These are phyloP conservation scores for Plasmodium adleri DNA, from an alignment of 169 alveolate genomes.

Conservation along the genomic window DNA sequence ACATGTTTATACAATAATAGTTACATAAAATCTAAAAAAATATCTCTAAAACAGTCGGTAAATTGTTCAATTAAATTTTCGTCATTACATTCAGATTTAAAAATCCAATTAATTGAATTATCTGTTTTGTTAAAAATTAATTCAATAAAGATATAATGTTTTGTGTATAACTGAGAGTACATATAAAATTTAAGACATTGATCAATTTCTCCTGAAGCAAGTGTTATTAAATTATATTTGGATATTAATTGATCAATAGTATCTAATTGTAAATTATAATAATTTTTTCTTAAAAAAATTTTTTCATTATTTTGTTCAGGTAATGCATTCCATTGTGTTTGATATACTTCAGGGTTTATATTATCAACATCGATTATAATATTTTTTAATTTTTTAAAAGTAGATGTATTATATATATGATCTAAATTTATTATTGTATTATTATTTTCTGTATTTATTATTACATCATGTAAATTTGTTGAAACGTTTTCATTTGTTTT, in stretches of 20 bases:
- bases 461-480: neutral
- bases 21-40: conserved; percentile 68
- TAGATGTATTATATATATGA: conserved; percentile 6
- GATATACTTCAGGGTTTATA: conserved; percentile 72
- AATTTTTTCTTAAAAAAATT: conserved; percentile 72
- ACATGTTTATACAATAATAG: neutral
- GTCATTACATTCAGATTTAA: conserved; percentile 48
- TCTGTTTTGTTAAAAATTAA: conserved; percentile 64
- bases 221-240: conserved; percentile 59
- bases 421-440: neutral
- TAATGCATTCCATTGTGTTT: conserved; percentile 72
- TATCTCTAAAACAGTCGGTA: conserved; percentile 71
- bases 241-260: conserved; percentile 68
- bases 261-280: conserved; percentile 65
- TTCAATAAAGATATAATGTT: conserved; percentile 71
- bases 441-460: neutral
- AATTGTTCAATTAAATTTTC: conserved; percentile 36
- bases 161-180: conserved; percentile 75
- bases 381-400: conserved; percentile 53
- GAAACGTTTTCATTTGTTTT: neutral
- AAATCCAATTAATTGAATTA: conserved; percentile 70
- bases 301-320: conserved; percentile 76
- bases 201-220: conserved; percentile 76
- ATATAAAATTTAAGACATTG: conserved; percentile 67
- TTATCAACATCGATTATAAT: conserved; percentile 60